Evolutionary conservation across 305 asterid species (phyloP), one percentile per base, ranked within the genome.

Genomic region (Nicotiana rustica): DNA sequence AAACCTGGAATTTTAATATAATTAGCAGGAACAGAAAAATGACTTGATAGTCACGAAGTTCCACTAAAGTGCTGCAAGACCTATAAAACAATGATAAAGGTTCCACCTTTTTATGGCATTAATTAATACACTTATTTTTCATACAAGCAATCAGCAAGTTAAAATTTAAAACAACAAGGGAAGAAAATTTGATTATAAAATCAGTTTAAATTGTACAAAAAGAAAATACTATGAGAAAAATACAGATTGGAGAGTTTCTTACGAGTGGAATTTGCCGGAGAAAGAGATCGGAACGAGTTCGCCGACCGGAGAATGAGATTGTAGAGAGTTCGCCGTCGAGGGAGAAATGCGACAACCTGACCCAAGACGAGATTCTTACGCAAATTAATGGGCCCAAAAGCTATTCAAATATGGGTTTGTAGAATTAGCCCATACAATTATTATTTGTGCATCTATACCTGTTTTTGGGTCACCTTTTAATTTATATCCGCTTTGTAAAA

Each of bases 251-350:
- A 76, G 80, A 55, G 31, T 52, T 55, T 76, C 49, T 76, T 76
- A 76, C 80, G 10, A 76, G 47, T 76, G n/a, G 65, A 76, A 76
- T 29, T 31, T 5, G 66, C 80, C 49, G 49, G 65, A 75, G 65
- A 31, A 25, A 73, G 36, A 47, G 79, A 49, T 31, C 29, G 64
- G 7, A 73, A 17, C 13, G 25, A 73, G 44, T 25, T 14, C 41
- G 21, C 79, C 61, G 69, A 25, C 69, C 41, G 79, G 21, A 61
- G n/a, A 47, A 19, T 61, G 62, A 73, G 21, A 19, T n/a, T 12
- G 36, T 44, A 70, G 78, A 70, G 25, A 21, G 62, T 13, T 73
- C 21, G 79, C 13, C 61, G 57, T 19, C 5, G 36, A 71, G 36
- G 60, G 78, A 70, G 59, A 57, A 59, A 59, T n/a, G 9, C 67